phyloP scores from a whole-genome alignment of 108 stramenopile genomes.

The Skeletonema marinoi region DNA sequence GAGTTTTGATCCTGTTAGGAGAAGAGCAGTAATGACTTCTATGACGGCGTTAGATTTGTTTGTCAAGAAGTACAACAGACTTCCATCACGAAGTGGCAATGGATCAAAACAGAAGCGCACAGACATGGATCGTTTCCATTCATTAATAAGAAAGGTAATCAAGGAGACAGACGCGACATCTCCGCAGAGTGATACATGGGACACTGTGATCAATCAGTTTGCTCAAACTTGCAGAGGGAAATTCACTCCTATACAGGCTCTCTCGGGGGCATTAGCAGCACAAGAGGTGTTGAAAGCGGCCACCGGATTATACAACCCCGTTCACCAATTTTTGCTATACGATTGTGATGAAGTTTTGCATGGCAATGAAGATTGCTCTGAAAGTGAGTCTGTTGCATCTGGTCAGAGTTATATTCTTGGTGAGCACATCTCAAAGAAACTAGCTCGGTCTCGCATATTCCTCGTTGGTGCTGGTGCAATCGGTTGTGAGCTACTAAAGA shows the following conservation, averaged over 20 bases:
- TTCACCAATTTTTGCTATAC: conserved; percentile 85
- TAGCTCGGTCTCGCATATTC: conserved; percentile 74
- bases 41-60: conserved; percentile 71
- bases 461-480: conserved; percentile 99
- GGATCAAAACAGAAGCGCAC: conserved; percentile 38
- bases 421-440: conserved; percentile 28
- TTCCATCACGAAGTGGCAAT: conserved; percentile 38
- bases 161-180: background rate
- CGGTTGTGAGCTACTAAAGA: conserved; percentile 97
- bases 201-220: conserved; percentile 40
- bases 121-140: conserved; percentile 42
- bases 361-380: background rate
- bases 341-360: conserved; percentile 89
- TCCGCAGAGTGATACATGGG: conserved; percentile 15
- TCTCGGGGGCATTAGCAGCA: conserved; percentile 81
- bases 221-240: conserved; percentile 68
- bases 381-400: conserved; percentile 5
- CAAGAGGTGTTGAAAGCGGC: conserved; percentile 89
- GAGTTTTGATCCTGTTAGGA: conserved; percentile 69
- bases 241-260: conserved; percentile 77
- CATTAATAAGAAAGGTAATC: conserved; percentile 22
- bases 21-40: conserved; percentile 58
- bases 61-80: conserved; percentile 47
- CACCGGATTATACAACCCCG: conserved; percentile 83
- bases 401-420: conserved; percentile 71